Conservation (phyloP, 345 rosid species). For the Limnanthes douglasii region DNA sequence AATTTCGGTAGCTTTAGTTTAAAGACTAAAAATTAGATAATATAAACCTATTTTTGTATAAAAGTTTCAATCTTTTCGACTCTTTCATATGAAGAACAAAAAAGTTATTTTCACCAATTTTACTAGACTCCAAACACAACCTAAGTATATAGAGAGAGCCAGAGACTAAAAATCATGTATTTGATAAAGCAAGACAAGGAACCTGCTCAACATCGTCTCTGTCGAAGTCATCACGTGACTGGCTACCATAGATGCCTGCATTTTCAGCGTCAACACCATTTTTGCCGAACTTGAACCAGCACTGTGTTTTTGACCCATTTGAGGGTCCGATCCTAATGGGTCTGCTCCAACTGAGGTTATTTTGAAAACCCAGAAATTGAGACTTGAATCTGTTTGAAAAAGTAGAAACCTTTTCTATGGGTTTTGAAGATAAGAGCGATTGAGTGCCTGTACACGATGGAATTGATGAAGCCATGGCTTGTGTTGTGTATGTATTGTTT, state of each 20-base stretch:
- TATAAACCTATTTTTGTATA: no score
- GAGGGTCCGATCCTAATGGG: constrained; percentile 47
- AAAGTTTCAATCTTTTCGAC: no score
- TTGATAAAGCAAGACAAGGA: constrained; percentile 2
- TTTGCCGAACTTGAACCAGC: constrained; percentile 88
- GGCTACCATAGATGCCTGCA: constrained; percentile 95
- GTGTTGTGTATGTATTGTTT: constrained; percentile 5
- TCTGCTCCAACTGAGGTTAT: constrained; percentile 12
- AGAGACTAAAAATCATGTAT: no score
- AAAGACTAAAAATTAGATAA: no score
- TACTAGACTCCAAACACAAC: no score
- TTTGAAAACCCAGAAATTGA: constrained; percentile 38
- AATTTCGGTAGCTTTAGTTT: no score
- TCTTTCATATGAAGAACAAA: no score
- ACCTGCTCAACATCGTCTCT: constrained; percentile 99
- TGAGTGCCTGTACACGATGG: constrained; percentile 21
- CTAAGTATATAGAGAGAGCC: not conserved
- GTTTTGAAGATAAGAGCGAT: constrained; percentile 15
- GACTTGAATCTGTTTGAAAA: constrained; percentile 19
- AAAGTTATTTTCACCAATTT: no score
- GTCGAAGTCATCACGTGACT: constrained; percentile 75
- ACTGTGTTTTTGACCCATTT: constrained; percentile 46
- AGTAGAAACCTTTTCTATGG: constrained; percentile 14
- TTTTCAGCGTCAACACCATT: constrained; percentile 90
- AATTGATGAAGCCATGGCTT: constrained; percentile 28